phyloP scores from a whole-genome alignment of 2,329 filamentous ascomycete species.

The Amylocarpus encephaloides region DNA sequence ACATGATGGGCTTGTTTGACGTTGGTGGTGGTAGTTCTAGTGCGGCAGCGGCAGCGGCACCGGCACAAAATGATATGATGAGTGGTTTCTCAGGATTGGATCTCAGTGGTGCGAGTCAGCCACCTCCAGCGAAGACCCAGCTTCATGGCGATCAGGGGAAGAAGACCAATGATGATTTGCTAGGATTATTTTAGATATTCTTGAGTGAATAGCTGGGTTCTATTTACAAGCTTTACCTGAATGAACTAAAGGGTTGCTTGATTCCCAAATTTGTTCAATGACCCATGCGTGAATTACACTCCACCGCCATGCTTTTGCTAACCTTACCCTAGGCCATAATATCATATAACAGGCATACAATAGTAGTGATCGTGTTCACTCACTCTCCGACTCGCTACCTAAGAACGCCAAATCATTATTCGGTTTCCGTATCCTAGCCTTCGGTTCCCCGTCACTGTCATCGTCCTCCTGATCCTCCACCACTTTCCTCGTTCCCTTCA shows the following conservation, averaged over 20 bases:
- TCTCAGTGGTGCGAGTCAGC: constrained; percentile 58
- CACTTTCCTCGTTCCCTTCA: constrained; percentile 6
- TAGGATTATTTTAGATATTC: constrained; percentile 46
- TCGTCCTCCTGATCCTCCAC: constrained; percentile 6
- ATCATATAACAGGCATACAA: too few relatives aligned
- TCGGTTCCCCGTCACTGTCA: constrained; percentile 16
- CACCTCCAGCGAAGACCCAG: constrained; percentile 58
- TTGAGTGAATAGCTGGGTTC: too few relatives aligned
- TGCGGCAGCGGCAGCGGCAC: constrained; percentile 22
- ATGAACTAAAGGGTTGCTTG: too few relatives aligned
- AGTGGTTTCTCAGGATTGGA: constrained; percentile 81
- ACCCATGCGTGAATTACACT: too few relatives aligned
- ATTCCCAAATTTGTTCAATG: too few relatives aligned
- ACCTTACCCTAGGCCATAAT: too few relatives aligned
- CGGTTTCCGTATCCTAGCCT: constrained; percentile 33
- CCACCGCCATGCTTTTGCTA: too few relatives aligned
- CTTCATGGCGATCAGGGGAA: constrained; percentile 39
- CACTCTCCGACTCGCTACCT: constrained; percentile 53
- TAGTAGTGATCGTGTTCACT: constrained; percentile 9
- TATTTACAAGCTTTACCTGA: too few relatives aligned
- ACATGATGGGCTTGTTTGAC: constrained; percentile 69
- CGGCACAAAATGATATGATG: constrained; percentile 40
- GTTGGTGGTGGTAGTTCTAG: constrained; percentile 26
- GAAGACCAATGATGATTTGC: constrained; percentile 53
- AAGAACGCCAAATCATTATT: constrained; percentile 55